phyloP scores from a whole-genome alignment of 1,139 yeast genomes.

The Blastobotrys buckinghamii region DNA sequence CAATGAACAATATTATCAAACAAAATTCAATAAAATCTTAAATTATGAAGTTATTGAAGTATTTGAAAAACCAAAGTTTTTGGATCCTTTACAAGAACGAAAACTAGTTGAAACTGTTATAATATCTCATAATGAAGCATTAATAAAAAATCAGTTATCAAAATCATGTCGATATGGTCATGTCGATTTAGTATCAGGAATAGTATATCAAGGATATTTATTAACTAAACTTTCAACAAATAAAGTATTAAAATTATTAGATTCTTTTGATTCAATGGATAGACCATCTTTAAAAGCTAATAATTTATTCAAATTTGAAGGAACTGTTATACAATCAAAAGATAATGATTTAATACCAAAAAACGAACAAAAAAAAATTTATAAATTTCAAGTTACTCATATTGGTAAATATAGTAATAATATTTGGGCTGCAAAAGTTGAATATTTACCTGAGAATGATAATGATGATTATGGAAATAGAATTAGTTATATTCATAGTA shows the following conservation, averaged over 20 bases:
- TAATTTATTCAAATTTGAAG: conserved; percentile 18
- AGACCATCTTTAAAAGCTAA: background rate
- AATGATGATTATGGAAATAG: background rate
- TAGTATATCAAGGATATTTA: conserved; percentile 26
- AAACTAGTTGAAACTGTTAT: conserved; percentile 28
- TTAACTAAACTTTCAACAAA: conserved; percentile 23
- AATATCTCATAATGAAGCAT: conserved; percentile 30
- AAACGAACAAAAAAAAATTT: conserved; percentile 21
- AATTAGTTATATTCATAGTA: conserved; percentile 1
- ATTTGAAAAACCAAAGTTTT: conserved; percentile 23
- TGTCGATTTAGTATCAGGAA: conserved; percentile 23
- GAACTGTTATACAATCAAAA: conserved; percentile 15
- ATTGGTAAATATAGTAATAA: conserved; percentile 24
- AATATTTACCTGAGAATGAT: background rate
- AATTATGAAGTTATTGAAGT: conserved; percentile 30
- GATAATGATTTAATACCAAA: background rate
- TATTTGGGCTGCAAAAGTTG: conserved; percentile 27
- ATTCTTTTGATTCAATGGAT: background rate
- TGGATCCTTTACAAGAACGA: conserved; percentile 33
- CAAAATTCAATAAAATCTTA: conserved; percentile 19
- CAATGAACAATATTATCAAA: conserved; percentile 16
- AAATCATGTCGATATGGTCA: conserved; percentile 16
- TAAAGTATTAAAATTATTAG: conserved; percentile 3
- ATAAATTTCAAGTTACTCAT: conserved; percentile 24
- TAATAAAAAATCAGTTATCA: conserved; percentile 15